Evolutionary conservation across 495 filamentous ascomycete species (phyloP), one percentile per base, ranked within the genome.

Genomic region (Bombardia bombarda): DNA sequence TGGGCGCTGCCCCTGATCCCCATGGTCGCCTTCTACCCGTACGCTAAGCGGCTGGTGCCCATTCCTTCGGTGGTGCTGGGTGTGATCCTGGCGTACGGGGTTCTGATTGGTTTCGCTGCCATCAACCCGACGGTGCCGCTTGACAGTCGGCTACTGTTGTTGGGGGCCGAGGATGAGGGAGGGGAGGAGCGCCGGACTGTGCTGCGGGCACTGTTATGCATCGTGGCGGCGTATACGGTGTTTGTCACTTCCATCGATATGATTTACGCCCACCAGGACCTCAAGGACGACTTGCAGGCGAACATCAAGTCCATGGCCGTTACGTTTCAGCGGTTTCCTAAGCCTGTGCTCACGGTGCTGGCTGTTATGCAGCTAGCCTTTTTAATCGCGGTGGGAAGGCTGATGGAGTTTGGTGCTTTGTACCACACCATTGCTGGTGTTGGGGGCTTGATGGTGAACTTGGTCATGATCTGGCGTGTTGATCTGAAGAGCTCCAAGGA

Each of bases 201-300:
- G 53, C 45, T 43, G 37, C 40, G 25, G 24, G 13, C 22, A 8
- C 38, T 37, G 7, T 24, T 52, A 8, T 45, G 49, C 12, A 49
- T 67, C 1, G 24, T 22, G 12, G n/a, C 18, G 9, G 52, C 58
- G 0, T 51, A 41, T 23, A 31, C 62, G 3, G n/a, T 65, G 5
- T 73, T 67, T 67, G 68, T 63, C 2, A 55, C 68, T 7, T 58
- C 63, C 10, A 72, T 65, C 49, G 72, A 74, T 43, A 70, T 60
- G 1, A 53, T 73, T 16, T 74, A 74, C 42, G 68, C 66, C 1
- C 57, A 65, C 47, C 69, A 71, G 43, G 69, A 74, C 46, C 8
- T 58, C 4, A 43, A 48, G 14, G 67, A 73, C 32, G 72, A 75
- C 43, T 38, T 59, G 19, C 59, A 66, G 28, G 62, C 52, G 1